phyloP scores from a whole-genome alignment of 805 yeast species.

The Lipomyces yamanashiensis region DNA sequence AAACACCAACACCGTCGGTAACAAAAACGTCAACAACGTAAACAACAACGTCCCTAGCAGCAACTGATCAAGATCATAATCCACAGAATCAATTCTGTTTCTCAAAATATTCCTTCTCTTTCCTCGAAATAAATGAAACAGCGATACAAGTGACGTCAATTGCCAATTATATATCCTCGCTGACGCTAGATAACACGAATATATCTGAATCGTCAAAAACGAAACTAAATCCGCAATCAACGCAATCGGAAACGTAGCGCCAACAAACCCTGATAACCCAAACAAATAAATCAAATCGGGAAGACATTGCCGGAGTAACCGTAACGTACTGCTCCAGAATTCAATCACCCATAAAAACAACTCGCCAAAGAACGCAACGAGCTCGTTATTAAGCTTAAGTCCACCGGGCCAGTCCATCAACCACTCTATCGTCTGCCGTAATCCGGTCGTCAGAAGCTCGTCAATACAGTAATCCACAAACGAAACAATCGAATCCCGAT shows the following conservation, averaged over 20 bases:
- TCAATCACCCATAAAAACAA: constrained; percentile 82
- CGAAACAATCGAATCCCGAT: constrained; percentile 42
- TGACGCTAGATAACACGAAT: constrained; percentile 76
- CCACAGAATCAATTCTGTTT: constrained; percentile 81
- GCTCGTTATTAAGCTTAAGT: constrained; percentile 83
- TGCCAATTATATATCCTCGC: constrained; percentile 82
- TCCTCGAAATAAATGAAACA: constrained; percentile 86
- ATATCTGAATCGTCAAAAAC: constrained; percentile 69
- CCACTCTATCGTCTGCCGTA: constrained; percentile 63
- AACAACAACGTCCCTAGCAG: constrained; percentile 87
- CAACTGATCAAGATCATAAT: constrained; percentile 84
- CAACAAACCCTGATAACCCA: constrained; percentile 55
- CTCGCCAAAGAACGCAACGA: constrained; percentile 85
- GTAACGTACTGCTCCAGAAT: constrained; percentile 56
- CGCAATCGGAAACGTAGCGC: constrained; percentile 73
- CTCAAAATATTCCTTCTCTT: constrained; percentile 83
- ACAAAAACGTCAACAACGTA: constrained; percentile 72
- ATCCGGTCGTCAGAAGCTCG: constrained; percentile 51
- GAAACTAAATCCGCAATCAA: constrained; percentile 66
- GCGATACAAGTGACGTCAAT: constrained; percentile 64
- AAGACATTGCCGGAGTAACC: constrained; percentile 42
- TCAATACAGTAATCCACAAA: constrained; percentile 46
- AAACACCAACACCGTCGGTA: constrained; percentile 88
- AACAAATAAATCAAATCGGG: constrained; percentile 44
- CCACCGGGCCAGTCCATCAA: constrained; percentile 92